Percentiles rank a stretch among this genome's conserved stretches.
These are phyloP conservation scores for Tribonema minus DNA, from an alignment of 108 stramenopile genomes.

Conservation along the genomic window DNA sequence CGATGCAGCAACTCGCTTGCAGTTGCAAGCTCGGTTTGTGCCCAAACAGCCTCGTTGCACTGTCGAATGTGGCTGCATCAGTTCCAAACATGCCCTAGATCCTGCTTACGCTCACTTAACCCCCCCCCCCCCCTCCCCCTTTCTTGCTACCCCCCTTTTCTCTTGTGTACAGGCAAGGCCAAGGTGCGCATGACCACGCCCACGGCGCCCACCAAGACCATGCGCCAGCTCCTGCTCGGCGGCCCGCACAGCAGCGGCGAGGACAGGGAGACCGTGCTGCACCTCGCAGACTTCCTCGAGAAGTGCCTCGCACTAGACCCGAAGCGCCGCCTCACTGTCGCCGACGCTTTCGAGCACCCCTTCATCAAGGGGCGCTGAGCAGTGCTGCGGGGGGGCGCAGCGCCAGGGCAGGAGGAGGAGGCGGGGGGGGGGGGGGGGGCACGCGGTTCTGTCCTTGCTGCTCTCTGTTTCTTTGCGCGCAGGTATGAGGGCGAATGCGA, in stretches of 20 bases:
- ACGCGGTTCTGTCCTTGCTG: no score
- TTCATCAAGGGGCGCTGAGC: slow-evolving; percentile 48
- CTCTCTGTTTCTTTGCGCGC: no score
- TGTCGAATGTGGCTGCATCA: neutral
- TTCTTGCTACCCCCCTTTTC: neutral
- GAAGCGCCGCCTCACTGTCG: slow-evolving; percentile 63
- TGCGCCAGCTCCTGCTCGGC: slow-evolving; percentile 64
- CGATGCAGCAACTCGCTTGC: neutral
- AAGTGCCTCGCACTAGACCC: slow-evolving; percentile 83
- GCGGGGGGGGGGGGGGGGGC: no score
- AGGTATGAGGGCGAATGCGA: no score
- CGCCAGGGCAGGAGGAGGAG: no score
- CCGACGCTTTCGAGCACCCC: slow-evolving; percentile 63
- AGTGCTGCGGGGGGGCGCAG: neutral
- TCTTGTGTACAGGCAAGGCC: slow-evolving; percentile 21
- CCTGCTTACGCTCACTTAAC: neutral
- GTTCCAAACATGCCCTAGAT: neutral
- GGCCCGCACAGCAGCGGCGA: slow-evolving; percentile 74
- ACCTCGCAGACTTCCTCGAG: slow-evolving; percentile 75
- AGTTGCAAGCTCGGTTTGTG: neutral
- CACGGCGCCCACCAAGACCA: slow-evolving; percentile 18
- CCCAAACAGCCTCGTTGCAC: neutral
- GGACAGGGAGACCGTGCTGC: slow-evolving; percentile 63
- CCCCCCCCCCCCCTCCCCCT: neutral
- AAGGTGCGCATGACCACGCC: slow-evolving; percentile 39